Conservation (phyloP, 768 basidiomycete genomes). For the Lactarius pseudohatsudake region DNA sequence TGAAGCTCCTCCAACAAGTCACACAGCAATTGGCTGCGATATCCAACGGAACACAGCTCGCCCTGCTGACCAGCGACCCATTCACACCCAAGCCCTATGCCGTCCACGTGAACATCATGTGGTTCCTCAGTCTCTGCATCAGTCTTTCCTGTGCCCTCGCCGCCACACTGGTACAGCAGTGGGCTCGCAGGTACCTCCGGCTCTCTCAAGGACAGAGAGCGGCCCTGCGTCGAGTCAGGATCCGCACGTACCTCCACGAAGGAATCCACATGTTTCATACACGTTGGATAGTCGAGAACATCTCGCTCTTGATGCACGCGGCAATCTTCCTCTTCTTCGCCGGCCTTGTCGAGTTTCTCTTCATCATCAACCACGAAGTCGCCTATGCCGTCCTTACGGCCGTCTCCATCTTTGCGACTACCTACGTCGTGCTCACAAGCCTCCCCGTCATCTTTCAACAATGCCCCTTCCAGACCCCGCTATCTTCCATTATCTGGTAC, state of each 20-base stretch:
- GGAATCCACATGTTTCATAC: conserved; percentile 9
- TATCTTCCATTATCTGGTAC: conserved; percentile 7
- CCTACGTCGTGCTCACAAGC: background rate
- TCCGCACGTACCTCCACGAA: conserved; percentile 15
- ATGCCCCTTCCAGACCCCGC: conserved; percentile 6
- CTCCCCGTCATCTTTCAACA: background rate
- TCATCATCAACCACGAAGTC: background rate
- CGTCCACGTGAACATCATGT: conserved; percentile 25
- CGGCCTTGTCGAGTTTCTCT: conserved; percentile 13
- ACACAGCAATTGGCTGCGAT: conserved; percentile 14
- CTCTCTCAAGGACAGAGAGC: background rate
- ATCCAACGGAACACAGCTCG: conserved; percentile 9
- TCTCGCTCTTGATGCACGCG: conserved; percentile 11
- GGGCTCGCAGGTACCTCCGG: conserved; percentile 19
- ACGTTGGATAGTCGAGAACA: conserved; percentile 13
- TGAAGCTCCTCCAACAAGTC: conserved; percentile 11
- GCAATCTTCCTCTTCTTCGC: conserved; percentile 13
- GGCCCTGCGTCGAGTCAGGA: conserved; percentile 9
- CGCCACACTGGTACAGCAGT: conserved; percentile 24
- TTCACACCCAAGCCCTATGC: background rate
- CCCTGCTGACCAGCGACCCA: background rate
- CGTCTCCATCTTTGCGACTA: conserved; percentile 3
- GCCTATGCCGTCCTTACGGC: background rate
- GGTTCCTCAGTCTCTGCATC: conserved; percentile 27
- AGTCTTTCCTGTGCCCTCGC: conserved; percentile 17